phyloP scores from a whole-genome alignment of 805 yeast species.

The Candida maris region DNA sequence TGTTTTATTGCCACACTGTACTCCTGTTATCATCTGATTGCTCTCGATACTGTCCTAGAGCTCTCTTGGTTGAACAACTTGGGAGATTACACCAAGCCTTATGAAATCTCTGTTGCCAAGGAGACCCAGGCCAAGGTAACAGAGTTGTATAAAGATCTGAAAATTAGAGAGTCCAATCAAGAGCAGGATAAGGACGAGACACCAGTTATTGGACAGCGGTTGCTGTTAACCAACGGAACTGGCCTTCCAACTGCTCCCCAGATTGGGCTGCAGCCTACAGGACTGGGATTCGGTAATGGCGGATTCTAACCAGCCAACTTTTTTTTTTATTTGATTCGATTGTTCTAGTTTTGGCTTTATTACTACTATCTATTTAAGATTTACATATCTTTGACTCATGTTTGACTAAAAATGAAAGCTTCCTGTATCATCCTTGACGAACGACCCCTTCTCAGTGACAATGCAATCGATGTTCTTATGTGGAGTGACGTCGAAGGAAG shows the following conservation, averaged over 20 bases:
- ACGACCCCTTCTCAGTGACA: constrained; percentile 73
- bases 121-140: constrained; percentile 70
- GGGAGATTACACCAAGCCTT: constrained; percentile 85
- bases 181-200: constrained; percentile 46
- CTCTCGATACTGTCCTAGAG: constrained; percentile 82
- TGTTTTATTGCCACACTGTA: constrained; percentile 88
- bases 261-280: constrained; percentile 66
- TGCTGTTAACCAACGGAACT: constrained; percentile 82
- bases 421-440: constrained; percentile 48
- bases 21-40: constrained; percentile 75
- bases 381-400: not conserved
- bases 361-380: not conserved
- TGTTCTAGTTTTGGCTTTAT: not conserved
- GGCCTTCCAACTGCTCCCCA: constrained; percentile 34
- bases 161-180: constrained; percentile 54
- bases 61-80: constrained; percentile 86
- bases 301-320: constrained; percentile 26
- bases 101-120: constrained; percentile 75
- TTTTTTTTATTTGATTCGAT: not conserved
- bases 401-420: constrained; percentile 33
- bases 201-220: constrained; percentile 53
- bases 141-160: constrained; percentile 65
- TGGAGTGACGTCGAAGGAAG: constrained; percentile 94
- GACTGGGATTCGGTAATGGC: constrained; percentile 64
- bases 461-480: constrained; percentile 78